Percentiles rank a stretch among this genome's conserved stretches.
Conservation (phyloP, 805 yeast genomes). For the Cephaloascus albidus region DNA sequence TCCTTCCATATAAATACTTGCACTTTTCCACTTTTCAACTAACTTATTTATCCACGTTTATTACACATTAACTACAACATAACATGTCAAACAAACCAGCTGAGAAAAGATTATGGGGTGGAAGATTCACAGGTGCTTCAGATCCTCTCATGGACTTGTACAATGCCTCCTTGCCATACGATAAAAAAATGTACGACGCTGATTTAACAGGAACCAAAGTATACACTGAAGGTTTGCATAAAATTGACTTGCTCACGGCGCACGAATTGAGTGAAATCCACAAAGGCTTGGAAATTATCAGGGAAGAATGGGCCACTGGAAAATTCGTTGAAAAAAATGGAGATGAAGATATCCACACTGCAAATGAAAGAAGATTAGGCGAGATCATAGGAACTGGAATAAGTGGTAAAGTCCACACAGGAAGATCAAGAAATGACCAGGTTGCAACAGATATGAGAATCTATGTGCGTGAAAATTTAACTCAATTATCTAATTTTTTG, state of each 20-base stretch:
- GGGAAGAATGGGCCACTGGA: slow-evolving; percentile 71
- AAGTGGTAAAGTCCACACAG: slow-evolving; percentile 99
- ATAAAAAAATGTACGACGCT: slow-evolving; percentile 87
- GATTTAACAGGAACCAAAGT: slow-evolving; percentile 92
- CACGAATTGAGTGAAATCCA: slow-evolving; percentile 79
- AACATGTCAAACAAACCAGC: slow-evolving; percentile 36
- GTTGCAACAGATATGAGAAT: slow-evolving; percentile 99
- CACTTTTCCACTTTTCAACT: too few relatives aligned
- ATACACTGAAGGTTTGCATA: slow-evolving; percentile 78
- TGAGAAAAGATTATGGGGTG: slow-evolving; percentile 90
- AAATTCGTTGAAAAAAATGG: slow-evolving; percentile 70
- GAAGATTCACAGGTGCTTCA: slow-evolving; percentile 93
- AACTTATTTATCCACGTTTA: too few relatives aligned
- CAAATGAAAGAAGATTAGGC: slow-evolving; percentile 95
- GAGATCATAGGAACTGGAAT: slow-evolving; percentile 89
- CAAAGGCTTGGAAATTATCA: slow-evolving; percentile 63
- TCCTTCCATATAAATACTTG: too few relatives aligned
- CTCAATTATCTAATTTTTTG: slow-evolving; percentile 46
- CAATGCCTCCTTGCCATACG: slow-evolving; percentile 95
- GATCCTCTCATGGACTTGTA: slow-evolving; percentile 97
- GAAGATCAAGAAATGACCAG: slow-evolving; percentile 97
- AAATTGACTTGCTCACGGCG: slow-evolving; percentile 62
- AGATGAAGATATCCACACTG: slow-evolving; percentile 98
- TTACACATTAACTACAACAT: too few relatives aligned
- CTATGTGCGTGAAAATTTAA: slow-evolving; percentile 74